Evolutionary conservation across 2,329 filamentous ascomycete genomes (phyloP).

Genomic region (Xylariales sp.): DNA sequence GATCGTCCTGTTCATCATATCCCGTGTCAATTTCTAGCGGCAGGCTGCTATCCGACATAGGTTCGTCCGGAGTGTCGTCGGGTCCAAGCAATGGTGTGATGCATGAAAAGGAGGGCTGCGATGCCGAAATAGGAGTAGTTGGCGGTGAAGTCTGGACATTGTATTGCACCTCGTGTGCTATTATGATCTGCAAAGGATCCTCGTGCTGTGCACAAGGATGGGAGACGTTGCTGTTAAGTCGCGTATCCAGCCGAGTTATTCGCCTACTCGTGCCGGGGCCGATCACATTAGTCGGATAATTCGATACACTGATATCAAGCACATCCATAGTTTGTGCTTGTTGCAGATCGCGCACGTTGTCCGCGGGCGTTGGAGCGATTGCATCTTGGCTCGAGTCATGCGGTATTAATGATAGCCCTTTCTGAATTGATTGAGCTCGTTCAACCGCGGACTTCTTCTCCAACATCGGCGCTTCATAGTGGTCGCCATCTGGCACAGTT

Average conservation of each 20-base stretch:
- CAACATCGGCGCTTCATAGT: not conserved
- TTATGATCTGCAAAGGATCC: constrained; percentile 23
- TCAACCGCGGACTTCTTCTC: not conserved
- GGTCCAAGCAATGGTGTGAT: constrained; percentile 5
- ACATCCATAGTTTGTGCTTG: not conserved
- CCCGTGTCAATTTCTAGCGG: constrained; percentile 19
- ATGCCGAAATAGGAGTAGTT: not conserved
- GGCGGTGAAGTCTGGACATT: constrained; percentile 19
- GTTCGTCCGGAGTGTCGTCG: constrained; percentile 11
- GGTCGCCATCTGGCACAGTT: not conserved
- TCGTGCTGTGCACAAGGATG: constrained; percentile 15
- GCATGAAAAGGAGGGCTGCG: not conserved
- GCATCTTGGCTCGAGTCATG: too few relatives aligned
- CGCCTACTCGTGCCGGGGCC: not conserved
- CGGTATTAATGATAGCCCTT: too few relatives aligned
- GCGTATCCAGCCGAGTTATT: constrained; percentile 12
- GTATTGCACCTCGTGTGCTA: constrained; percentile 25
- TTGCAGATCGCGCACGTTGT: not conserved
- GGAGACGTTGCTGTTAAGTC: constrained; percentile 13
- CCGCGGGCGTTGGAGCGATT: too few relatives aligned
- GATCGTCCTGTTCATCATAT: constrained; percentile 15
- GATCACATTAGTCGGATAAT: not conserved
- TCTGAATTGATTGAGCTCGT: too few relatives aligned
- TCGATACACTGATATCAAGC: not conserved
- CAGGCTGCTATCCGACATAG: constrained; percentile 12